Percentiles rank a stretch among this genome's conserved stretches.
phyloP scores from a whole-genome alignment of 805 yeast species.

The Suhomyces prunicola region DNA sequence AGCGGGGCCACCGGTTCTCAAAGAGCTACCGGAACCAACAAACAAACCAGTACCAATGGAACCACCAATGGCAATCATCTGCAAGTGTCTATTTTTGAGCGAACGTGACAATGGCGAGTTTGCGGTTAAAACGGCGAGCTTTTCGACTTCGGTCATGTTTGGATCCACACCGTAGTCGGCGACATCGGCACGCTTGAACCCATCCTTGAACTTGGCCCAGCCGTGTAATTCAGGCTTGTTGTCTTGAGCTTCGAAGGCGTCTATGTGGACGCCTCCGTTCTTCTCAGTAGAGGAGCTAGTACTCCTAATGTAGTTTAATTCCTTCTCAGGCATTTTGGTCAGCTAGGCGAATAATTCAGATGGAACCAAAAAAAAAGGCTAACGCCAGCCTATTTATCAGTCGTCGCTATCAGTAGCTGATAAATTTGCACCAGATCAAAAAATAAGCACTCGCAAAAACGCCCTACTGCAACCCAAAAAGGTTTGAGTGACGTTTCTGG shows the following conservation, averaged over 20 bases:
- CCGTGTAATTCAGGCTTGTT: constrained; percentile 12
- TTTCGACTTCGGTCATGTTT: constrained; percentile 41
- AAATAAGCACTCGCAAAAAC: background rate
- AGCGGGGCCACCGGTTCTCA: constrained; percentile 72
- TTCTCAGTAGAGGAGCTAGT: constrained; percentile 37
- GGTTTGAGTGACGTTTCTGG: background rate
- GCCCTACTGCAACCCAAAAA: background rate
- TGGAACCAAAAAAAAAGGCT: background rate
- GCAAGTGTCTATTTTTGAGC: constrained; percentile 63
- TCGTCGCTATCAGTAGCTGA: background rate
- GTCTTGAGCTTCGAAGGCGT: constrained; percentile 24
- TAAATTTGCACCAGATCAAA: background rate
- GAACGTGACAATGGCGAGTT: constrained; percentile 47
- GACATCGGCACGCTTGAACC: constrained; percentile 31
- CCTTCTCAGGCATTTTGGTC: constrained; percentile 38
- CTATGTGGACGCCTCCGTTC: constrained; percentile 36
- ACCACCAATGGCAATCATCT: constrained; percentile 83
- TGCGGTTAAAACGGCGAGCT: constrained; percentile 46
- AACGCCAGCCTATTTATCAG: background rate
- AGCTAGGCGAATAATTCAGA: background rate
- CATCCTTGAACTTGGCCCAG: constrained; percentile 24
- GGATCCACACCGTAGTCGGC: constrained; percentile 44
- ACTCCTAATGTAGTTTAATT: constrained; percentile 38
- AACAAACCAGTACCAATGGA: constrained; percentile 82
- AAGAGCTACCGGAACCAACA: constrained; percentile 66